These are phyloP conservation scores for Mrakiaceae sp. DNA, from an alignment of 1,284 basidiomycete genomes.

Conservation along the genomic window DNA sequence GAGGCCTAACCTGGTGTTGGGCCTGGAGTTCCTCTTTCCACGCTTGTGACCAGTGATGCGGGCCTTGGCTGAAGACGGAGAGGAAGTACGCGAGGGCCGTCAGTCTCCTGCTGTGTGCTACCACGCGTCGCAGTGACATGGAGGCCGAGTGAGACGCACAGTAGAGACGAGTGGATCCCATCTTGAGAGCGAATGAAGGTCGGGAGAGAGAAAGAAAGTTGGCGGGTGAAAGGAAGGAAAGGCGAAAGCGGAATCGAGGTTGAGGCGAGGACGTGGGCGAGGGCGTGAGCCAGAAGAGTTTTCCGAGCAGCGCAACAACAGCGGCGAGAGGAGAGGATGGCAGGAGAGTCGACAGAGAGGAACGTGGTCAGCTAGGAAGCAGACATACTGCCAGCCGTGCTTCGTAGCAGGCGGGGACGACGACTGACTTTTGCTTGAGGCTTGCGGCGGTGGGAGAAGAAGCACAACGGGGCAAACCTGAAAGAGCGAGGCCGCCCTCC, in stretches of 20 bases:
- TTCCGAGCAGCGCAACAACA: background rate
- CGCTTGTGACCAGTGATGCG: conserved; percentile 97
- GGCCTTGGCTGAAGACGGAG: conserved; percentile 53
- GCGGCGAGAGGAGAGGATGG: background rate
- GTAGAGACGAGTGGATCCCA: conserved; percentile 19
- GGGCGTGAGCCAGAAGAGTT: background rate
- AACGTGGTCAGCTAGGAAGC: background rate
- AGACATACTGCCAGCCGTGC: background rate
- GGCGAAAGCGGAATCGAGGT: no score
- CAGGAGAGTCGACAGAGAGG: background rate
- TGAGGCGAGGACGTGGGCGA: background rate
- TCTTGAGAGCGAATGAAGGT: background rate
- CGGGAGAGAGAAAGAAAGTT: background rate
- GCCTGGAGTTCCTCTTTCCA: conserved; percentile 88
- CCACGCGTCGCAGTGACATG: background rate
- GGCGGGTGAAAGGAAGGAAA: background rate
- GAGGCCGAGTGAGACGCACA: background rate
- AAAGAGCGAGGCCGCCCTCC: no score
- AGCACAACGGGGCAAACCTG: no score
- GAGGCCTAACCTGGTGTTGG: conserved; percentile 64
- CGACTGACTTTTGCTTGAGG: no score
- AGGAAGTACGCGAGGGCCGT: background rate
- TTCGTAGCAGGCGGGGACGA: background rate
- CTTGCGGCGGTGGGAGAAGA: no score
- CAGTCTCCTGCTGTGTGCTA: background rate